These are phyloP conservation scores for Neonectria hederae DNA, from an alignment of 2,329 filamentous ascomycete genomes.

Conservation along the genomic window DNA sequence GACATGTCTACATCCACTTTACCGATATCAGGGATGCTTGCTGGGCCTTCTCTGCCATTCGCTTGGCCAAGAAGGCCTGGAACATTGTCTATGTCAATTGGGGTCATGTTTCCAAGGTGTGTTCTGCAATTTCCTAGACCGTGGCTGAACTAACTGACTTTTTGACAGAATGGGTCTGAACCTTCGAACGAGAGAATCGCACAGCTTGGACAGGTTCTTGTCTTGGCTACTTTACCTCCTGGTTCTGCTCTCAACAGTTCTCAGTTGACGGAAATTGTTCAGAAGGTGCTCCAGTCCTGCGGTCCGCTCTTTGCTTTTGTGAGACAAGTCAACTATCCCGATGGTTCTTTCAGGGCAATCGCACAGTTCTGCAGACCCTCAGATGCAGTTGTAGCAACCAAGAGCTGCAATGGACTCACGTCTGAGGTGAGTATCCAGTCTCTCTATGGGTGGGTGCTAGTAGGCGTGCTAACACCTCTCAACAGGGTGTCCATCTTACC, in stretches of 20 bases:
- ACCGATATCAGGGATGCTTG: conserved; percentile 69
- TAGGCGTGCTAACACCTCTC: conserved; percentile 3
- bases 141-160: neutral
- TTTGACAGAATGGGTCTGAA: conserved; percentile 16
- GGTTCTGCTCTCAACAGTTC: conserved; percentile 36
- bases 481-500: conserved; percentile 39
- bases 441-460: neutral
- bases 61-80: conserved; percentile 58
- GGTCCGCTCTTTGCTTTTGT: conserved; percentile 65
- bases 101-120: conserved; percentile 26
- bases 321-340: conserved; percentile 51
- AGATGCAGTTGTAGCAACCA: conserved; percentile 52
- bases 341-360: conserved; percentile 57
- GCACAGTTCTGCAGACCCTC: conserved; percentile 64
- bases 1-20: conserved; percentile 64
- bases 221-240: conserved; percentile 38
- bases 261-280: conserved; percentile 48
- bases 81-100: conserved; percentile 40
- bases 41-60: conserved; percentile 58
- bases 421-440: conserved; percentile 38
- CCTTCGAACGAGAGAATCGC: conserved; percentile 13
- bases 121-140: neutral
- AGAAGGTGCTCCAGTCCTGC: conserved; percentile 53
- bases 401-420: conserved; percentile 45
- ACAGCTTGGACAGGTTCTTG: conserved; percentile 43